These are phyloP conservation scores for Suillus paluster DNA, from an alignment of 768 basidiomycete genomes.

Conservation along the genomic window DNA sequence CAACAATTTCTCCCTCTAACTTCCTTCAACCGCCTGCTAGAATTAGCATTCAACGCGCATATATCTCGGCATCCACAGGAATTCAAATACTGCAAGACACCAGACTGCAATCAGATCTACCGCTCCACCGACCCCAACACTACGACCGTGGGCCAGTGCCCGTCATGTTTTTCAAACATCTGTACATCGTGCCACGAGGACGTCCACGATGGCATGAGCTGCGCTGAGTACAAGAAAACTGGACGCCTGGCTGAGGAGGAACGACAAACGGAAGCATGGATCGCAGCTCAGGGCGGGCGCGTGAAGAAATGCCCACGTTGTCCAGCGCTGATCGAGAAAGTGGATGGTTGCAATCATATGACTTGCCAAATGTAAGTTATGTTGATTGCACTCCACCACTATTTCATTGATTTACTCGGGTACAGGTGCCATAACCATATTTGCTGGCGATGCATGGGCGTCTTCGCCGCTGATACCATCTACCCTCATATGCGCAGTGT, in stretches of 20 bases:
- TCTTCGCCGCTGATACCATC: conserved; percentile 38
- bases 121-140: conserved; percentile 50
- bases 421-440: conserved; percentile 72
- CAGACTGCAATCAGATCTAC: conserved; percentile 78
- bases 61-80: conserved; percentile 61
- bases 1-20: conserved; percentile 51
- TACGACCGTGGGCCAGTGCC: conserved; percentile 55
- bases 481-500: conserved; percentile 42
- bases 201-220: conserved; percentile 64
- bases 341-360: conserved; percentile 82
- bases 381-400: background rate
- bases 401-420: background rate
- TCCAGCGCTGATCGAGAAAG: conserved; percentile 66
- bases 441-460: conserved; percentile 67
- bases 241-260: conserved; percentile 49
- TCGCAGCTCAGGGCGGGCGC: conserved; percentile 49
- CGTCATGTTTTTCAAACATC: conserved; percentile 66
- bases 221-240: conserved; percentile 45
- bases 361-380: conserved; percentile 50
- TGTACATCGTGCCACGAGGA: conserved; percentile 66
- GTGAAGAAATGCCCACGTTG: conserved; percentile 79
- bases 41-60: conserved; percentile 60
- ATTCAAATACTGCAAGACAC: conserved; percentile 76
- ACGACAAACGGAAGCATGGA: conserved; percentile 64
- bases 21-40: conserved; percentile 59